Conservation (phyloP, 148 eudicot genomes). For the Cornus suecica region DNA sequence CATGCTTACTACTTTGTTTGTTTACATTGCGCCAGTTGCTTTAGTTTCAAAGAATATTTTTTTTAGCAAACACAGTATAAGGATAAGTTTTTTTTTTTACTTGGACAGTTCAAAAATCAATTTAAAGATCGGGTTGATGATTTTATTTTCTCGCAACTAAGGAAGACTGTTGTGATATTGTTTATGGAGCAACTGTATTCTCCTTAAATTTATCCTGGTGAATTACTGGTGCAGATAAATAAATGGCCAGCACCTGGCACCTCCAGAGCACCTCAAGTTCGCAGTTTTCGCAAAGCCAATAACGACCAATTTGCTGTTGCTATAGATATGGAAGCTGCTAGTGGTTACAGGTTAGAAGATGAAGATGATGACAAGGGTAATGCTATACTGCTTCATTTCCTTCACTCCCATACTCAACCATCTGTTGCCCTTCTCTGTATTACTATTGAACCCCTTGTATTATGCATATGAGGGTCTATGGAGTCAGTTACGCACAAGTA, state of each 20-base stretch:
- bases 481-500: no score
- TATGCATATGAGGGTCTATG: no score
- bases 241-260: conserved; percentile 67
- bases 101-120: neutral
- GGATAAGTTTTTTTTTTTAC: neutral
- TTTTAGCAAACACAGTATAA: neutral
- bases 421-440: no score
- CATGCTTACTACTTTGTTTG: neutral
- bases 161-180: neutral
- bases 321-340: conserved; percentile 60
- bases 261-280: conserved; percentile 78
- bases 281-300: conserved; percentile 82
- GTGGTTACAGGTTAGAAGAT: conserved; percentile 53
- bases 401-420: no score
- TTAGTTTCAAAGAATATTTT: neutral
- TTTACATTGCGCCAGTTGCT: neutral
- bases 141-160: neutral
- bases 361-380: conserved; percentile 98
- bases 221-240: conserved; percentile 52
- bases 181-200: conserved; percentile 8
- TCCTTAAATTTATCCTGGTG: conserved; percentile 12
- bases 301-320: conserved; percentile 90
- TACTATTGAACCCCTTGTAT: no score
- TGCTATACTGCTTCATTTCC: neutral
- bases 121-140: neutral